phyloP scores from a whole-genome alignment of 768 basidiomycete species.

The Kwoniella heveanensis region DNA sequence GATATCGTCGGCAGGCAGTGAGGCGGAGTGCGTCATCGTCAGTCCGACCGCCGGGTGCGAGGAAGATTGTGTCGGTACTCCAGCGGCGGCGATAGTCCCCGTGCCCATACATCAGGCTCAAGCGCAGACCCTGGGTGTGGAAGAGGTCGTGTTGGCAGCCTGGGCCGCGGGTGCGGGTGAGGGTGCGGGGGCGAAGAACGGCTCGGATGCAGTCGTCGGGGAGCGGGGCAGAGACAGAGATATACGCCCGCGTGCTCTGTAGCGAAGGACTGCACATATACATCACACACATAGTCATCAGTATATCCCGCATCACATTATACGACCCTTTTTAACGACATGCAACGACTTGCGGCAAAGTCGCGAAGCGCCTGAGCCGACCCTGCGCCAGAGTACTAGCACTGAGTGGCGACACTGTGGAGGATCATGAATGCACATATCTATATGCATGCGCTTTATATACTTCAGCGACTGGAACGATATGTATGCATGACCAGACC shows the following conservation, averaged over 20 bases:
- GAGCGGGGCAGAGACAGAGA: slow-evolving; percentile 10
- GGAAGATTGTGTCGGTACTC: not conserved
- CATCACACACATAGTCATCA: not conserved
- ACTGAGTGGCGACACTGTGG: too few species aligned
- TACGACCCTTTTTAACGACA: slow-evolving; percentile 17
- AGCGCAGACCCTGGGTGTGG: not conserved
- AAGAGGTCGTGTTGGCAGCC: slow-evolving; percentile 12
- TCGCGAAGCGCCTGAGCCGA: not conserved
- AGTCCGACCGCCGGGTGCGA: slow-evolving; percentile 3
- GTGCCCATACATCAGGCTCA: slow-evolving; percentile 3
- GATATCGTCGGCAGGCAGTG: slow-evolving; percentile 21
- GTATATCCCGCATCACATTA: slow-evolving; percentile 16
- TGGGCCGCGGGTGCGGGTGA: not conserved
- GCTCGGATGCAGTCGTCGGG: not conserved
- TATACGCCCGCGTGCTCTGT: not conserved
- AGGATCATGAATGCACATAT: too few species aligned
- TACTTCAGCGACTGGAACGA: too few species aligned
- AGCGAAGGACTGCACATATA: slow-evolving; percentile 1
- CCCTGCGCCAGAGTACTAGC: too few species aligned
- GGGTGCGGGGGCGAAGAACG: not conserved
- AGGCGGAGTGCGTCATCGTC: slow-evolving; percentile 13
- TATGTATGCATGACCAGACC: too few species aligned
- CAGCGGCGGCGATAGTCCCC: not conserved
- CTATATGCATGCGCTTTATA: too few species aligned
- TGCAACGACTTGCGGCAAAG: slow-evolving; percentile 12